Conservation (phyloP, 148 eudicot species). For the Rhododendron henanense region DNA sequence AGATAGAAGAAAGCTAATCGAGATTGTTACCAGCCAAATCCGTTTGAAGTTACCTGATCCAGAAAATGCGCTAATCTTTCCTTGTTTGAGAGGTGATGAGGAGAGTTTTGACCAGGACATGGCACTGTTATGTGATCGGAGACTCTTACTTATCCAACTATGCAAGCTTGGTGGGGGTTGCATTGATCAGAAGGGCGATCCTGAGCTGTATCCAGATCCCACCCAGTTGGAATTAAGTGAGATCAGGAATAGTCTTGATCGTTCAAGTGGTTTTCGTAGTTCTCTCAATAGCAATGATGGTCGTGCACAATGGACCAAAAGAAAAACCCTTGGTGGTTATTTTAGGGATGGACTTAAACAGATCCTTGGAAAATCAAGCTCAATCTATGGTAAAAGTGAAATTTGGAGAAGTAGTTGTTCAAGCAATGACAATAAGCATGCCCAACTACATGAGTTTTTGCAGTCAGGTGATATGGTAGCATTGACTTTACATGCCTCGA, state of each 20-base stretch:
- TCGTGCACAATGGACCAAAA: conserved; percentile 42
- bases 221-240: conserved; percentile 50
- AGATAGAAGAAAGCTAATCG: conserved; percentile 78
- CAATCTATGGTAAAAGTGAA: conserved; percentile 41
- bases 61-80: conserved; percentile 42
- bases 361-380: conserved; percentile 53
- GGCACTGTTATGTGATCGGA: conserved; percentile 36
- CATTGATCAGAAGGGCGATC: conserved; percentile 29
- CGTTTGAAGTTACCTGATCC: conserved; percentile 38
- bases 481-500: conserved; percentile 60
- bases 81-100: conserved; percentile 45
- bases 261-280: conserved; percentile 38
- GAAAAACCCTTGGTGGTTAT: conserved; percentile 56
- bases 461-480: conserved; percentile 66
- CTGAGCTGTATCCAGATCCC: conserved; percentile 34
- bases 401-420: conserved; percentile 37
- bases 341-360: conserved; percentile 53
- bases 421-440: conserved; percentile 53
- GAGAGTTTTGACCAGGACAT: conserved; percentile 30
- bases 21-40: conserved; percentile 63
- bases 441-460: conserved; percentile 67
- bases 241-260: conserved; percentile 51
- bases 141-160: conserved; percentile 48
- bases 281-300: conserved; percentile 39
- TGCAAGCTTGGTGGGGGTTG: conserved; percentile 37